phyloP scores from a whole-genome alignment of 495 filamentous ascomycete species.

The Xylaria curta region DNA sequence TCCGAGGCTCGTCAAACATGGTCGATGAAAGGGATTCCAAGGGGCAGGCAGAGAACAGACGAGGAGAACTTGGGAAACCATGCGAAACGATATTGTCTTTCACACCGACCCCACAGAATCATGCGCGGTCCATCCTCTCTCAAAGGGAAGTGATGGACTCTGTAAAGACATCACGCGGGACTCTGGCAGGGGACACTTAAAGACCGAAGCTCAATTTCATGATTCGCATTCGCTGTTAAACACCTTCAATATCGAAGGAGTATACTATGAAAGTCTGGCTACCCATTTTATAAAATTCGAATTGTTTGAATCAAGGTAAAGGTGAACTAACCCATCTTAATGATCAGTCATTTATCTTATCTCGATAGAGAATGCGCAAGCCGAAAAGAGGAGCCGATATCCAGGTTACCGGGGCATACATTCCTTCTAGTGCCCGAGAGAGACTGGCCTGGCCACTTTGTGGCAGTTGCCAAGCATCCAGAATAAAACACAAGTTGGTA shows the following conservation, averaged over 20 bases:
- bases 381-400: conserved; percentile 13
- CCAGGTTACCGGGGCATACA: conserved; percentile 24
- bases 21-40: background rate
- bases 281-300: conserved; percentile 1
- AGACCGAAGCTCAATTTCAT: background rate
- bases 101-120: conserved; percentile 17
- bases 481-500: background rate
- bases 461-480: conserved; percentile 13
- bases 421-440: background rate
- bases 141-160: conserved; percentile 14
- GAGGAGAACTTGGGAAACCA: background rate
- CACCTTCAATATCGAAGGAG: background rate
- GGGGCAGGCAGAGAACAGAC: background rate
- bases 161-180: conserved; percentile 18
- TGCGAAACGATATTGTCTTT: conserved; percentile 11
- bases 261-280: background rate
- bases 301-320: background rate
- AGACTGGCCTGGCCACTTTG: conserved; percentile 11
- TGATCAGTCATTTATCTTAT: conserved; percentile 19
- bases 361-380: conserved; percentile 11
- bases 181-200: conserved; percentile 1
- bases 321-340: background rate
- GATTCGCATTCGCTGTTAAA: background rate
- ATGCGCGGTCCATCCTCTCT: conserved; percentile 9
- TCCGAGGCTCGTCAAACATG: background rate